These are phyloP conservation scores for Calonectria pauciramosa DNA, from an alignment of 2,329 filamentous ascomycete species.

Conservation along the genomic window DNA sequence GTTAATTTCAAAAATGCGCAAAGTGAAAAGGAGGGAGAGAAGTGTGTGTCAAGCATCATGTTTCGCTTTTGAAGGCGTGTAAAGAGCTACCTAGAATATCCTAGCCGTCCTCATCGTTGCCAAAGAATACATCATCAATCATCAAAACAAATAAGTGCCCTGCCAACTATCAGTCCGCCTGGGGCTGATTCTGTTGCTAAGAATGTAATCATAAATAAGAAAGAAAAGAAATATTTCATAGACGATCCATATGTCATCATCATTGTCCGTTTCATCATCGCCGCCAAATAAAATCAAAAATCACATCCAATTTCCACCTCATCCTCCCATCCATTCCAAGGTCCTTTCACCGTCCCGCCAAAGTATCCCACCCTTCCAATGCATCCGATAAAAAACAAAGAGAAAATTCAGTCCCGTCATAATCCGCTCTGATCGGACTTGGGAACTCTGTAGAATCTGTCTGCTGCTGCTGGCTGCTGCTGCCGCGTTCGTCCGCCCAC, in stretches of 20 bases:
- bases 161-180: constrained; percentile 39
- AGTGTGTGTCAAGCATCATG: constrained; percentile 13
- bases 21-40: background rate
- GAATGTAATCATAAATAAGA: constrained; percentile 34
- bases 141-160: constrained; percentile 29
- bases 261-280: constrained; percentile 44
- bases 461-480: constrained; percentile 39
- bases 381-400: constrained; percentile 26
- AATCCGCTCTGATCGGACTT: constrained; percentile 44
- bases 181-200: constrained; percentile 39
- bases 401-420: constrained; percentile 28
- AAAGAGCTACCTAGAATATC: constrained; percentile 18
- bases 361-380: constrained; percentile 27
- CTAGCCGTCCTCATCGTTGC: background rate
- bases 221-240: constrained; percentile 42
- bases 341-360: constrained; percentile 6
- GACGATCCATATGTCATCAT: constrained; percentile 44
- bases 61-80: constrained; percentile 25
- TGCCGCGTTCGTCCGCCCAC: constrained; percentile 28
- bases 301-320: constrained; percentile 31
- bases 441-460: constrained; percentile 43
- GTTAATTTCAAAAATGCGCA: background rate
- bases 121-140: constrained; percentile 39
- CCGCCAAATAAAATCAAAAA: constrained; percentile 2
- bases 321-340: constrained; percentile 17